Conservation (phyloP, 352 stramenopile genomes). For the Plasmopara viticola region DNA sequence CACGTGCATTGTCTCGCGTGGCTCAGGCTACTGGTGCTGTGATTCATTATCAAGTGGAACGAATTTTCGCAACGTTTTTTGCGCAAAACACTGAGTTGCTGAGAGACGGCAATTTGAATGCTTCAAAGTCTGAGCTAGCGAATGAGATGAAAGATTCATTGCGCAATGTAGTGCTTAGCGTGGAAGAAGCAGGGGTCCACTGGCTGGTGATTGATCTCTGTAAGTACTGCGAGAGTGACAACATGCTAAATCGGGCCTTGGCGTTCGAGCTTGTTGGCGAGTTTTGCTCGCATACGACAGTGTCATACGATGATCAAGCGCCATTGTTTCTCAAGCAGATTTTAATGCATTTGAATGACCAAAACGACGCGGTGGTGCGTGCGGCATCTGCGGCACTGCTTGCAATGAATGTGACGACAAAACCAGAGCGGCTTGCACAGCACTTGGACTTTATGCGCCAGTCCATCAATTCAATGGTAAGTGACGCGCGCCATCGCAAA, state of each 20-base stretch:
- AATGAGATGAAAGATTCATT: slow-evolving; percentile 71
- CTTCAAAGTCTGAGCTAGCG: slow-evolving; percentile 32
- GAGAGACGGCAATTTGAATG: slow-evolving; percentile 15
- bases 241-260: slow-evolving; percentile 77
- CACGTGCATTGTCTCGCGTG: slow-evolving; percentile 90
- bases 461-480: slow-evolving; percentile 95
- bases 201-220: slow-evolving; percentile 93
- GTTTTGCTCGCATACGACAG: slow-evolving; percentile 81
- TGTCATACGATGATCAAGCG: slow-evolving; percentile 92
- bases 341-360: slow-evolving; percentile 94
- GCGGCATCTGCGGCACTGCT: slow-evolving; percentile 86
- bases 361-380: slow-evolving; percentile 84
- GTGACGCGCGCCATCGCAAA: slow-evolving; percentile 92
- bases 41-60: slow-evolving; percentile 94
- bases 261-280: slow-evolving; percentile 89
- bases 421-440: slow-evolving; percentile 90
- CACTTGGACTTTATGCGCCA: slow-evolving; percentile 97
- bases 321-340: slow-evolving; percentile 95
- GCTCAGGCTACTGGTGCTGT: slow-evolving; percentile 89
- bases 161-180: slow-evolving; percentile 68
- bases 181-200: slow-evolving; percentile 89
- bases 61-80: slow-evolving; percentile 88
- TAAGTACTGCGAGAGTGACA: slow-evolving; percentile 92
- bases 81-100: slow-evolving; percentile 55
- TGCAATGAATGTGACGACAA: slow-evolving; percentile 88